These are phyloP conservation scores for Fusarium sp. DNA, from an alignment of 2,329 filamentous ascomycete genomes.

Conservation along the genomic window DNA sequence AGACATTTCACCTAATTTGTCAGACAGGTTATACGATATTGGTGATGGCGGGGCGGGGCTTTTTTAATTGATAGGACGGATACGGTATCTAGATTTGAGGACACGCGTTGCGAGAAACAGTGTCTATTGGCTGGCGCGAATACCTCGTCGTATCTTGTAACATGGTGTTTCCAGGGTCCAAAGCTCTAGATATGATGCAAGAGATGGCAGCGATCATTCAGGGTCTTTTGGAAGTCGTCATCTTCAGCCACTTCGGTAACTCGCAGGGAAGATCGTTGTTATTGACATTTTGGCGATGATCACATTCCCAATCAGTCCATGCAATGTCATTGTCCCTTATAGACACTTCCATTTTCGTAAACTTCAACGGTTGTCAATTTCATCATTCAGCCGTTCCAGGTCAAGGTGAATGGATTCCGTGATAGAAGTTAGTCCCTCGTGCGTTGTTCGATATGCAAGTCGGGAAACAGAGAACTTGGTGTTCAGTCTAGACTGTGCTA, in stretches of 20 bases:
- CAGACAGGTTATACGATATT: neutral
- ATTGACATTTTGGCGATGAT: neutral
- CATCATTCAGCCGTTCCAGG: neutral
- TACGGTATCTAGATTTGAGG: neutral
- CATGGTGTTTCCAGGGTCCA: neutral
- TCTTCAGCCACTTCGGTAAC: too few species aligned
- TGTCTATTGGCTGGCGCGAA: neutral
- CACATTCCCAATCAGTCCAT: neutral
- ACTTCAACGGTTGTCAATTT: neutral
- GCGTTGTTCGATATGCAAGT: neutral
- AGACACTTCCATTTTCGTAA: neutral
- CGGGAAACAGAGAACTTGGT: neutral
- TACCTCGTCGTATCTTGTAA: neutral
- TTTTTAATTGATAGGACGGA: neutral
- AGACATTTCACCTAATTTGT: conserved; percentile 12
- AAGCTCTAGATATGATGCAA: neutral
- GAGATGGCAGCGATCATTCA: neutral
- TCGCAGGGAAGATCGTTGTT: neutral
- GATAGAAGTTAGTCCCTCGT: neutral
- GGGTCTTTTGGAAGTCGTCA: neutral
- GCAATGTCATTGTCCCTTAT: neutral
- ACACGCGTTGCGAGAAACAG: neutral
- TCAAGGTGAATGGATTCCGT: neutral
- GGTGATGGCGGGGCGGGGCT: neutral
- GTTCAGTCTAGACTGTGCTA: neutral